Conservation (phyloP, 176 grass and related monocot species). For the bread wheat (Triticum aestivum) region IWGSC_CS_RefSeq_v2.1 NC_057799.1:281716908-281717407, state of each 20-base stretch:
- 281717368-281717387: not conserved
- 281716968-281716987: not conserved
- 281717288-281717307: not conserved
- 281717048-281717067: not conserved
- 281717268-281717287: not conserved
- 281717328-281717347: not conserved
- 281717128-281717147: conserved; percentile 4
- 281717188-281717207: conserved; percentile 38
- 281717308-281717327: not conserved
- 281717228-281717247: conserved; percentile 11
- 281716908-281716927: not conserved
- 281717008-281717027: not conserved
- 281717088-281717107: not conserved
- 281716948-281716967: not conserved
- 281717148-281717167: conserved; percentile 11
- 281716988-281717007: not conserved
- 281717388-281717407: not conserved
- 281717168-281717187: conserved; percentile 18
- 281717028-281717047: not conserved
- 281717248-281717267: not conserved
- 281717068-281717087: not conserved
- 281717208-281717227: not conserved
- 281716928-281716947: not conserved
- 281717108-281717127: conserved; percentile 6
- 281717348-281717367: not conserved